Evolutionary conservation across 148 eudicot species (phyloP).

Genomic region (Arbutus unedo): DNA sequence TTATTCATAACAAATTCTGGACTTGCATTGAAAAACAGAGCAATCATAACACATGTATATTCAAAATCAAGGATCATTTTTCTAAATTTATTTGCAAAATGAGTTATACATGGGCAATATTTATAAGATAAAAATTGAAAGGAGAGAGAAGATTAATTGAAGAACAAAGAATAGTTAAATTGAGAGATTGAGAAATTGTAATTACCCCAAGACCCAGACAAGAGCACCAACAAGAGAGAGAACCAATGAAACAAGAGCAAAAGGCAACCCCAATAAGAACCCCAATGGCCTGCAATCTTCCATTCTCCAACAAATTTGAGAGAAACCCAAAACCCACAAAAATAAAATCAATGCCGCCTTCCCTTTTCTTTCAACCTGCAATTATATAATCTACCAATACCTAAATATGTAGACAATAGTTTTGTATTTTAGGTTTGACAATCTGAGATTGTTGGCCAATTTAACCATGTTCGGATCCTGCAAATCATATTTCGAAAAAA

Average conservation of each 20-base stretch:
- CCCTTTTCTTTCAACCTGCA: background rate
- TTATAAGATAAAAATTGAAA: background rate
- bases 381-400: background rate
- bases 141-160: background rate
- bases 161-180: background rate
- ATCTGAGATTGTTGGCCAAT: background rate
- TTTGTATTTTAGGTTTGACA: background rate
- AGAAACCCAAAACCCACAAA: background rate
- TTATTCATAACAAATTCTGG: no score
- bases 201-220: slow-evolving; percentile 49
- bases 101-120: background rate
- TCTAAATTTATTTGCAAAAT: background rate
- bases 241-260: slow-evolving; percentile 38
- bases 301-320: slow-evolving; percentile 7
- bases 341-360: background rate
- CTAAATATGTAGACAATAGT: background rate
- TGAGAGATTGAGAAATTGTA: background rate
- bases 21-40: no score
- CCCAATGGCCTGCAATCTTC: slow-evolving; percentile 50
- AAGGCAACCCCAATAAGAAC: slow-evolving; percentile 49
- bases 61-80: no score
- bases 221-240: slow-evolving; percentile 37
- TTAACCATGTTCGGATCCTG: background rate
- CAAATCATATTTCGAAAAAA: background rate
- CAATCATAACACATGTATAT: no score